Percentiles rank a stretch among this genome's conserved stretches.
Conservation (phyloP, 805 yeast species). For the Hanseniaspora pseudoguilliermondii region DNA sequence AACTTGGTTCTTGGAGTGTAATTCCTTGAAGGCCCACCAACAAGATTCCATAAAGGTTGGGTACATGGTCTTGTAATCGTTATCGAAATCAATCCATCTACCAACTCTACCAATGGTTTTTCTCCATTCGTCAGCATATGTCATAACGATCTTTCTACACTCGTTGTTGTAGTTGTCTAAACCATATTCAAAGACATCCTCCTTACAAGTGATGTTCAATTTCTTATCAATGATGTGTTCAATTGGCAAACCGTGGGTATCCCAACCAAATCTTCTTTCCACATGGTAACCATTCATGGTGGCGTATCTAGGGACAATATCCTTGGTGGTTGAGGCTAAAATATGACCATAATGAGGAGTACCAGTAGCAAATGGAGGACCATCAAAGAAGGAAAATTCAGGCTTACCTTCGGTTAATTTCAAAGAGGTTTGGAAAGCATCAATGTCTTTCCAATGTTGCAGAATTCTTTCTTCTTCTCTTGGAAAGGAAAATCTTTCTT, state of each 20-base stretch:
- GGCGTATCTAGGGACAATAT: slow-evolving; percentile 93
- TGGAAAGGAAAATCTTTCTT: slow-evolving; percentile 55
- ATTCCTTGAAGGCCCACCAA: slow-evolving; percentile 96
- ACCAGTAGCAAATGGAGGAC: slow-evolving; percentile 99
- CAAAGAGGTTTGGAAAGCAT: slow-evolving; percentile 83
- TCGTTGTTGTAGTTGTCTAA: slow-evolving; percentile 86
- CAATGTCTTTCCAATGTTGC: slow-evolving; percentile 73
- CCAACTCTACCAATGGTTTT: slow-evolving; percentile 86
- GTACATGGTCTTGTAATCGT: slow-evolving; percentile 92
- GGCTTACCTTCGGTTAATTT: slow-evolving; percentile 76
- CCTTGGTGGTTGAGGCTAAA: slow-evolving; percentile 92
- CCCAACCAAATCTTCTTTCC: slow-evolving; percentile 98
- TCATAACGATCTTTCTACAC: slow-evolving; percentile 94
- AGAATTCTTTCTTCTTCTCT: slow-evolving; percentile 77
- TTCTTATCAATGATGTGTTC: slow-evolving; percentile 98
- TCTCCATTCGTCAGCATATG: slow-evolving; percentile 92
- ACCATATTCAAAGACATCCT: slow-evolving; percentile 89
- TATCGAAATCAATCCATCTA: slow-evolving; percentile 98
- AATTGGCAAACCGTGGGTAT: slow-evolving; percentile 96
- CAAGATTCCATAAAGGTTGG: slow-evolving; percentile 95
- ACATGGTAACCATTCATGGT: slow-evolving; percentile 95
- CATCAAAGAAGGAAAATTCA: slow-evolving; percentile 88
- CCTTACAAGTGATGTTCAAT: slow-evolving; percentile 81
- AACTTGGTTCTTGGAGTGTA: slow-evolving; percentile 73
- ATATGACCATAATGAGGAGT: slow-evolving; percentile 98